Percentiles rank a stretch among this genome's conserved stretches.
phyloP scores from a whole-genome alignment of 164 flowering plant species.

The Magnolia changhungtana region DNA sequence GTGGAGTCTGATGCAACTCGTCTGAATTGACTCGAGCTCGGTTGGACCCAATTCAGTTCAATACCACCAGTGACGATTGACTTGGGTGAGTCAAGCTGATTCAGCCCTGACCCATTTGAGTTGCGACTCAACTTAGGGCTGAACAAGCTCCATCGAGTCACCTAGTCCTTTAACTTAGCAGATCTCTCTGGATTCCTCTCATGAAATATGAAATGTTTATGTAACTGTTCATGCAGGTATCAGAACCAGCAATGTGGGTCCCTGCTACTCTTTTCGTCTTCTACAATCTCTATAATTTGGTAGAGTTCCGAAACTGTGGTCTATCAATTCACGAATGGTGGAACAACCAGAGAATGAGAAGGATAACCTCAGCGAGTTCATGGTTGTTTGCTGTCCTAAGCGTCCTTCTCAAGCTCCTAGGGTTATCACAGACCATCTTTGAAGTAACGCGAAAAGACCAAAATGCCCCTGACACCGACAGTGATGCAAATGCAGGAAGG shows the following conservation, averaged over 20 bases:
- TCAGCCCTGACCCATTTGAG: not conserved
- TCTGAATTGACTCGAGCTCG: too few species aligned
- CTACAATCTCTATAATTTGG: constrained; percentile 27
- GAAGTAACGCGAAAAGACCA: constrained; percentile 45
- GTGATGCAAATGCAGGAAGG: constrained; percentile 12
- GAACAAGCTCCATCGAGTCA: not conserved
- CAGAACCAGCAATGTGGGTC: constrained; percentile 32
- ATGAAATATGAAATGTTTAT: not conserved
- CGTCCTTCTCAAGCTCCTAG: constrained; percentile 34
- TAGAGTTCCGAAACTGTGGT: constrained; percentile 30
- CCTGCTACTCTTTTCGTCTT: constrained; percentile 27
- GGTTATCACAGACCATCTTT: constrained; percentile 42
- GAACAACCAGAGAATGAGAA: constrained; percentile 40
- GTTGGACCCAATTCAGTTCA: too few species aligned
- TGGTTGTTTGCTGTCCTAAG: constrained; percentile 37
- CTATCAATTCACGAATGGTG: constrained; percentile 45
- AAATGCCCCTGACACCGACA: not conserved
- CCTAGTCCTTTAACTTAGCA: not conserved
- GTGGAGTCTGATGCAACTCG: too few species aligned
- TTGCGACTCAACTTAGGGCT: not conserved
- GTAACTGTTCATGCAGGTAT: constrained; percentile 24
- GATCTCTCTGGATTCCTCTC: not conserved
- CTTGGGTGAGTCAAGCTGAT: too few species aligned
- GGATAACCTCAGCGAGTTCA: constrained; percentile 31
- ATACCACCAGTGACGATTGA: too few species aligned